These are phyloP conservation scores for Capillidium heterosporum DNA, from an alignment of 371 early-diverging fungal species.

Conservation along the genomic window DNA sequence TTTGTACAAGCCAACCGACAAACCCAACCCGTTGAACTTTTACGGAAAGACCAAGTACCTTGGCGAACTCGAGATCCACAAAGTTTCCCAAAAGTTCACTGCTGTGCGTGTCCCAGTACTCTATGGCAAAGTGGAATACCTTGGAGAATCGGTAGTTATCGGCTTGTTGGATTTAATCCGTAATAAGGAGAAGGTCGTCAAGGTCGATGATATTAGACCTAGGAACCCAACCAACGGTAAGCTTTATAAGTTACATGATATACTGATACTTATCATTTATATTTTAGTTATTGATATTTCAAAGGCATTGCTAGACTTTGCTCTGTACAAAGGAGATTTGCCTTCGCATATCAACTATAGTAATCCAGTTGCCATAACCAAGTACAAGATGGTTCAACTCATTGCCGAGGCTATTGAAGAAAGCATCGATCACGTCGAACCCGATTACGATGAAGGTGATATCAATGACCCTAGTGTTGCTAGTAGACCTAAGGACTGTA, in stretches of 20 bases:
- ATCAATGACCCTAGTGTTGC: too few relatives aligned
- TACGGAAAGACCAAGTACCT: constrained; percentile 57
- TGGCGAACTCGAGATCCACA: constrained; percentile 47
- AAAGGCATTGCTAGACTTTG: constrained; percentile 41
- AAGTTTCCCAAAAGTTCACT: constrained; percentile 29
- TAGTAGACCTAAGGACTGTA: too few relatives aligned
- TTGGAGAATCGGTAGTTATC: constrained; percentile 60
- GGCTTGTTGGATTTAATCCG: too few relatives aligned
- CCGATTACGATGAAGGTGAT: neutral
- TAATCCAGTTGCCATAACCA: constrained; percentile 40
- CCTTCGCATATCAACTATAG: constrained; percentile 45
- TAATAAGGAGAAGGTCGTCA: too few relatives aligned
- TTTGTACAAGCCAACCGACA: constrained; percentile 49
- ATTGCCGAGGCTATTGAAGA: neutral
- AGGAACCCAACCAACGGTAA: too few relatives aligned
- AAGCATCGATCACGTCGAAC: neutral
- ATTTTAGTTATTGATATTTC: too few relatives aligned
- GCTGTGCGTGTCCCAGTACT: constrained; percentile 67
- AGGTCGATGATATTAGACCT: too few relatives aligned
- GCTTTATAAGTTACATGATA: too few relatives aligned
- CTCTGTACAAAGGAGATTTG: constrained; percentile 15
- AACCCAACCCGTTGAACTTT: constrained; percentile 58
- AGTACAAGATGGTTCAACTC: constrained; percentile 46
- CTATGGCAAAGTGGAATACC: constrained; percentile 45
- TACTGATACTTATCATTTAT: too few relatives aligned